These are phyloP conservation scores for Syzygium aromaticum DNA, from an alignment of 345 rosid species.

Conservation along the genomic window DNA sequence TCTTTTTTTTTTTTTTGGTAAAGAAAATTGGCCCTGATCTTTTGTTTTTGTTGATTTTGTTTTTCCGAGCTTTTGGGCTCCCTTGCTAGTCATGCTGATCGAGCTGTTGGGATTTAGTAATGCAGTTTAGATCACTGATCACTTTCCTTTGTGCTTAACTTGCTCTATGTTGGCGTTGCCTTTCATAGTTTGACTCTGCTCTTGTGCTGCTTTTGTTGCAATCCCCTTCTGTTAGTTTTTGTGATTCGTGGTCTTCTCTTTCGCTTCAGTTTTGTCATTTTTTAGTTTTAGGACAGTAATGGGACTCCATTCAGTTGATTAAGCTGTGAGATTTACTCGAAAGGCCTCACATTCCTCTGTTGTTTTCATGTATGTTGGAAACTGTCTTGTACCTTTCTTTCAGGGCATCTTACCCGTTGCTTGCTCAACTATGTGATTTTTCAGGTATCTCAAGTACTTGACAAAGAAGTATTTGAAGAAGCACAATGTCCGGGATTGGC, in stretches of 20 bases:
- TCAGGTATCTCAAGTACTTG: conserved; percentile 32
- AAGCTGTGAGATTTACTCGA: not conserved
- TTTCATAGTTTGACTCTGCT: not conserved
- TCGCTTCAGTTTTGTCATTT: not conserved
- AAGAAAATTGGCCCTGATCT: not conserved
- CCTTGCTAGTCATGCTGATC: not conserved
- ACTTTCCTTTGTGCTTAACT: not conserved
- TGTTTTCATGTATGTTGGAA: not conserved
- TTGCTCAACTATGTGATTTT: not conserved
- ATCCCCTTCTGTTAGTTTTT: not conserved
- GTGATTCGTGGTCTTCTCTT: not conserved
- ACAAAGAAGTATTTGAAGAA: conserved; percentile 46
- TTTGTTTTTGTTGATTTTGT: not conserved
- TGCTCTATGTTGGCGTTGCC: not conserved
- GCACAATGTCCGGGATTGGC: conserved; percentile 49
- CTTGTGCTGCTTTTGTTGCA: not conserved
- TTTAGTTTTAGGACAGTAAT: not conserved
- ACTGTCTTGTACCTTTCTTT: not conserved
- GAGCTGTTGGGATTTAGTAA: not conserved
- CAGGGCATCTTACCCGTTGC: not conserved
- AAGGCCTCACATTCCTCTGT: not conserved
- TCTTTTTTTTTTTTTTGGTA: no score
- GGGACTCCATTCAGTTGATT: not conserved
- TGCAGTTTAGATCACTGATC: not conserved
- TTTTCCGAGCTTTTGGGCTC: not conserved